A percentile compares a stretch with the other conserved stretches of the same genome.
Conservation (phyloP, 2,329 filamentous ascomycete species). For the Penicillium sp. region DNA sequence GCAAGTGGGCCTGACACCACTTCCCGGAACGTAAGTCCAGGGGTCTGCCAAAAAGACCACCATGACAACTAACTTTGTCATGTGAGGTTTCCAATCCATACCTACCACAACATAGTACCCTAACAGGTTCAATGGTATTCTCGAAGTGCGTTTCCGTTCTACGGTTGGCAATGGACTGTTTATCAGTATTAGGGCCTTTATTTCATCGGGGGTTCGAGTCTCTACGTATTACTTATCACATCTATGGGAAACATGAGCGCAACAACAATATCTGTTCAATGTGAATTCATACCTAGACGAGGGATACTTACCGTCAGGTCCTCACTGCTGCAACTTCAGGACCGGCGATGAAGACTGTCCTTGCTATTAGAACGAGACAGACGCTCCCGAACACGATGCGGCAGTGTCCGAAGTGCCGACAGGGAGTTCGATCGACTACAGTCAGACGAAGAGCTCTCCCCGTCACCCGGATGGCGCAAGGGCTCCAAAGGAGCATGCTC, state of each 20-base stretch:
- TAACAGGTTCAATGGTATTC: background rate
- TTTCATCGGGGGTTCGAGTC: background rate
- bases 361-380: background rate
- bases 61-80: too few species aligned
- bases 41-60: too few species aligned
- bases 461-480: background rate
- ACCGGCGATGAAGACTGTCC: background rate
- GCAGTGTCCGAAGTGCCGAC: background rate
- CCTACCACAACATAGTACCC: too few species aligned
- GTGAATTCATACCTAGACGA: background rate
- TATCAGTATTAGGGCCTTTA: background rate
- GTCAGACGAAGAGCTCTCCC: background rate
- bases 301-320: too few species aligned
- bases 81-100: too few species aligned
- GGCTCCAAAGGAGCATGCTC: background rate
- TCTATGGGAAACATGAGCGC: background rate
- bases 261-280: background rate
- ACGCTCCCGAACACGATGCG: background rate
- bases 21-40: too few species aligned
- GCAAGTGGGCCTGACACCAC: too few species aligned
- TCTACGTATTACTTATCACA: background rate
- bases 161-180: background rate
- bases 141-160: slow-evolving; percentile 3
- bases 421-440: background rate
- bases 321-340: too few species aligned